Base-by-base conservation (phyloP, 371 early-diverging fungal genomes). In the Mucor racemosus region DNA sequence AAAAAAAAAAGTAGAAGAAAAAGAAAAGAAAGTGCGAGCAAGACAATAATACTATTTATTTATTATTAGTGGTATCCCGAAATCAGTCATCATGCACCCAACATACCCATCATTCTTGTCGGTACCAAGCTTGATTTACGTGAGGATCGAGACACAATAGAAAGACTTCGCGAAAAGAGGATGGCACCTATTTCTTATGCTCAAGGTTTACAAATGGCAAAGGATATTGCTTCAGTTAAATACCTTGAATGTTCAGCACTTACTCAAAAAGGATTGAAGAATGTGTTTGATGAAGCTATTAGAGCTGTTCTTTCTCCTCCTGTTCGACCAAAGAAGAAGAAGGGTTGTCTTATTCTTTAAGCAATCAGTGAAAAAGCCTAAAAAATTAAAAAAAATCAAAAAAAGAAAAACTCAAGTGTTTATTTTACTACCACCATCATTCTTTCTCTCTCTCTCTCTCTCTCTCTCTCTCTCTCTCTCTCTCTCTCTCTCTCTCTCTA, bases 241-340 rank as follows among this genome's bases (percentile, higher is more conserved):
- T 98, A 98, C 78, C 88, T 98, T 38, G 99, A 98, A 86, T 98
- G 99, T 82, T 97, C 98, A 17, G 96, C 99, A 15, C 82, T 97
- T 68, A 97, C 97, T 63, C 96, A 97, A 76, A 95, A 95, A 79
- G 98, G 98, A 21, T 82, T 98, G 63, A 96, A 97, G 88, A 94
- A 91, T 68, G 97, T 97, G 53, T 99, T 98, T 89, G 97, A 98
- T 77, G 94, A 94, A 69, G 97, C 97, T 54, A 97, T 97, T 68
- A 89, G 97, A 53, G 97, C 97, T 11, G 97, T 95, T 10, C 81
- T 98, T 60, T 81, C 84, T 65, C 93, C 94, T 39, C 80, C 85
- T 26, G 77, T 82, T 71, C 78, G 82, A 59, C 77, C 80, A 58
- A 91, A 80, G 72, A 84, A 81, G 72, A 78, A 76, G 67, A 92